phyloP scores from a whole-genome alignment of 2,329 filamentous ascomycete genomes.

The Pestalotiopsis sp. region DNA sequence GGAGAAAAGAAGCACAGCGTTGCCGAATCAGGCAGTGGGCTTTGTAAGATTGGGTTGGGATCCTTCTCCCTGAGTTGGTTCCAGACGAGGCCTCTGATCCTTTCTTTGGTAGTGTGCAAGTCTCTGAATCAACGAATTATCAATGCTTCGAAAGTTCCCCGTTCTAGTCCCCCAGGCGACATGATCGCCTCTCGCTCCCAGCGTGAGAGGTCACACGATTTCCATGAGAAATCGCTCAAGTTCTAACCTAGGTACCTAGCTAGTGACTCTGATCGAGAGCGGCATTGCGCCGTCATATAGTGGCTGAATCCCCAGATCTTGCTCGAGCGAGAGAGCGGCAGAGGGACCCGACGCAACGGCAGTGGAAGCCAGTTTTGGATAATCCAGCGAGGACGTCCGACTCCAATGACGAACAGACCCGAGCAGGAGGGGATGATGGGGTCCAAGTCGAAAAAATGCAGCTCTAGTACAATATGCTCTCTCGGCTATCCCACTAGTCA shows the following conservation, averaged over 20 bases:
- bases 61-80: background rate
- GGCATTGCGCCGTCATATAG: background rate
- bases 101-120: background rate
- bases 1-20: background rate
- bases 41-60: background rate
- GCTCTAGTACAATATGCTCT: constrained; percentile 9
- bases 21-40: background rate
- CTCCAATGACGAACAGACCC: background rate
- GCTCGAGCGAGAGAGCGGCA: background rate
- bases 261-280: background rate
- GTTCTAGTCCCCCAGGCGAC: background rate
- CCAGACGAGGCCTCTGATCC: background rate
- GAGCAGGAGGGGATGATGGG: background rate
- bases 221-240: background rate
- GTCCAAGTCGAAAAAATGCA: background rate
- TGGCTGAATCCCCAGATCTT: background rate
- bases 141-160: background rate
- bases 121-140: background rate
- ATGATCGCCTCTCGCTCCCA: background rate
- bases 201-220: background rate
- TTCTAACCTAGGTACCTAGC: background rate
- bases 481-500: background rate
- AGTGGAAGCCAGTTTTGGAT: background rate
- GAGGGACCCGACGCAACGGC: background rate
- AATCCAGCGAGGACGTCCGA: background rate